A percentile compares a stretch with the other conserved stretches of the same genome.
Evolutionary conservation across 139 green algal species (phyloP).

Genomic region (Penium margaritaceum): DNA sequence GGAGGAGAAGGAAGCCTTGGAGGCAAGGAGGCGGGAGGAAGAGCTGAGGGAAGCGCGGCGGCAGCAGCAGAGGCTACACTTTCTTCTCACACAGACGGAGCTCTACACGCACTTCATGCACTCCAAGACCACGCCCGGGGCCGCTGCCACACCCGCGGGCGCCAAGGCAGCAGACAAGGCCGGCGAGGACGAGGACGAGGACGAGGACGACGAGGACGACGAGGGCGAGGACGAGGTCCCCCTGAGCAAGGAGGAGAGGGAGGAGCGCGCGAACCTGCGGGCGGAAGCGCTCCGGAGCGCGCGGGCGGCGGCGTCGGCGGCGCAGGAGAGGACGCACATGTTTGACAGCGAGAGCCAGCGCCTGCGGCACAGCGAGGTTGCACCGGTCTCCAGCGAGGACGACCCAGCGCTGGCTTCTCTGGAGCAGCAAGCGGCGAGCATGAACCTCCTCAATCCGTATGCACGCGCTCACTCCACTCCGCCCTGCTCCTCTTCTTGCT

Average conservation of each 20-base stretch:
- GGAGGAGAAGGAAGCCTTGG: slow-evolving; percentile 42
- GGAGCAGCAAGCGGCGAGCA: background rate
- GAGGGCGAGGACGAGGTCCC: too few relatives aligned
- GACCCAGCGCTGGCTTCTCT: background rate
- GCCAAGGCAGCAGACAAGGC: too few relatives aligned
- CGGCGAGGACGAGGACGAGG: too few relatives aligned
- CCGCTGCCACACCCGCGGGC: too few relatives aligned
- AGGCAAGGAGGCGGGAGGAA: slow-evolving; percentile 48
- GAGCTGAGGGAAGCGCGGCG: slow-evolving; percentile 53
- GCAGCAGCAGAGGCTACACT: slow-evolving; percentile 64
- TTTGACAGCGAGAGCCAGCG: slow-evolving; percentile 36
- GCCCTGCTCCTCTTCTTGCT: too few relatives aligned
- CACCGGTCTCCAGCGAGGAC: too few relatives aligned
- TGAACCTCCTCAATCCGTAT: slow-evolving; percentile 49
- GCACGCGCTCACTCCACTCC: too few relatives aligned
- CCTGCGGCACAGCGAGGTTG: too few relatives aligned
- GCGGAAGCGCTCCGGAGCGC: slow-evolving; percentile 33
- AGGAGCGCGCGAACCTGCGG: slow-evolving; percentile 34
- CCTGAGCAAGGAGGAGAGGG: slow-evolving; percentile 36
- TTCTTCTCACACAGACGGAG: slow-evolving; percentile 63
- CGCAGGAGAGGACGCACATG: slow-evolving; percentile 24
- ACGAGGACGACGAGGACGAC: too few relatives aligned
- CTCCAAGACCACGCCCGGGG: slow-evolving; percentile 40
- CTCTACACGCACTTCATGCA: slow-evolving; percentile 66
- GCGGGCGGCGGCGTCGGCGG: slow-evolving; percentile 13